Evolutionary conservation across 164 flowering plant species (phyloP).

Genomic region (Platanus orientalis): DNA sequence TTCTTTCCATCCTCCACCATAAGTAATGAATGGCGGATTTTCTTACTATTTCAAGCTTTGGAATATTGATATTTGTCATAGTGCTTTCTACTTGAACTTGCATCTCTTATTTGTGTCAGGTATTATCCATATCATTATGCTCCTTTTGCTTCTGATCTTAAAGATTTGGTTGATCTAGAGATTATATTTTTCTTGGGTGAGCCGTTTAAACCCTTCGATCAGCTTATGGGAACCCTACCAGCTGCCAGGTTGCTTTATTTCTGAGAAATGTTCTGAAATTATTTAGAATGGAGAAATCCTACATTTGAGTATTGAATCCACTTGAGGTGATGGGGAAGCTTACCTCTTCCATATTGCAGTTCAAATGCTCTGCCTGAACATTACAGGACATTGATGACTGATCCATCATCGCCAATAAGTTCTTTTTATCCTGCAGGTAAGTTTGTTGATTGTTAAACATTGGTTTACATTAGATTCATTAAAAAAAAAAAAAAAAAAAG

Average conservation of each 20-base stretch:
- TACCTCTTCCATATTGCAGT: constrained; percentile 31
- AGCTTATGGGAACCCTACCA: constrained; percentile 74
- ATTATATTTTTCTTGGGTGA: constrained; percentile 70
- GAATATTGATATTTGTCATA: too few relatives aligned
- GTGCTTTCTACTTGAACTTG: not conserved
- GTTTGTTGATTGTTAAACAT: constrained; percentile 2
- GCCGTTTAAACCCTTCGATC: constrained; percentile 82
- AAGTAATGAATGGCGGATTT: too few relatives aligned
- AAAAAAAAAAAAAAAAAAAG: too few relatives aligned
- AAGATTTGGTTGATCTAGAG: constrained; percentile 55
- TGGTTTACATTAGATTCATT: not conserved
- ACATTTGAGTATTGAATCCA: not conserved
- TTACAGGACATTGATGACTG: constrained; percentile 60
- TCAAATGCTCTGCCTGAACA: constrained; percentile 58
- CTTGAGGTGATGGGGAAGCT: not conserved
- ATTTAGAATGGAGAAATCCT: not conserved
- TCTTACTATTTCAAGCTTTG: too few relatives aligned
- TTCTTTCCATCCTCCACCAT: too few relatives aligned
- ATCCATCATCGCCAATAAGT: constrained; percentile 55
- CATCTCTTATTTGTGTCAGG: constrained; percentile 35
- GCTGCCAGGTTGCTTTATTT: constrained; percentile 52
- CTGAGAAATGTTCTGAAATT: not conserved
- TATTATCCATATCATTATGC: constrained; percentile 82
- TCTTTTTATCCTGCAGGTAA: constrained; percentile 67
- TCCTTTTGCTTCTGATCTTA: constrained; percentile 84